Evolutionary conservation across 306 rosid species (phyloP).

Genomic region (Rosa persica): DNA sequence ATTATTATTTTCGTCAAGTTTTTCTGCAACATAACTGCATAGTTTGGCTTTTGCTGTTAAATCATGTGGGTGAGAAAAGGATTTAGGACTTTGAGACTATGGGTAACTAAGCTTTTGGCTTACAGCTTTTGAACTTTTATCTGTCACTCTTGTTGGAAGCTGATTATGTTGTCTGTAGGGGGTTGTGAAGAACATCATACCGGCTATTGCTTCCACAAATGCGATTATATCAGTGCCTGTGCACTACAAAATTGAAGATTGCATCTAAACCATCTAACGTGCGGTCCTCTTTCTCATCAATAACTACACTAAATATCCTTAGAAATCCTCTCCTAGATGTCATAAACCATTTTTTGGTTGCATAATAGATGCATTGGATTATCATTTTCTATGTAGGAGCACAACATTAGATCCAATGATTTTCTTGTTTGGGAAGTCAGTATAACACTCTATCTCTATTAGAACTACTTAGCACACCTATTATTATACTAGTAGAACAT

Average conservation of each 20-base stretch:
- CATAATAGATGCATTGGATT: background rate
- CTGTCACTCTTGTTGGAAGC: slow-evolving; percentile 8
- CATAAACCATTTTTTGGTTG: background rate
- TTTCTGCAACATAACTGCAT: background rate
- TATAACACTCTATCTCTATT: background rate
- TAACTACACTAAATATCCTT: background rate
- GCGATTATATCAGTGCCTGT: slow-evolving; percentile 96
- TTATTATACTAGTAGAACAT: background rate
- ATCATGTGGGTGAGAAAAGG: background rate
- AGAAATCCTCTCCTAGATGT: slow-evolving; percentile 1
- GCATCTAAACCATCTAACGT: slow-evolving; percentile 82
- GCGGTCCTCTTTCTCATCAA: slow-evolving; percentile 16
- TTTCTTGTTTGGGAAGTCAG: background rate
- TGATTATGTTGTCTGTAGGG: slow-evolving; percentile 54
- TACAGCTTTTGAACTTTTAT: slow-evolving; percentile 22
- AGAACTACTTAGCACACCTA: background rate
- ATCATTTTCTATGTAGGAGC: background rate
- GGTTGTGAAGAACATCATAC: slow-evolving; percentile 95
- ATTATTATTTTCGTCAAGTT: background rate
- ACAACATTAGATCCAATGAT: background rate
- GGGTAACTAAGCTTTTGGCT: slow-evolving; percentile 15
- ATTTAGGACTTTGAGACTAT: background rate
- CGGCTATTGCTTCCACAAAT: slow-evolving; percentile 96
- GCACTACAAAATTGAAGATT: slow-evolving; percentile 82
- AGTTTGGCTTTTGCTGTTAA: slow-evolving; percentile 3